These are phyloP conservation scores for Fimicolochytrium jonesii DNA, from an alignment of 192 early-diverging fungal species.

Conservation along the genomic window DNA sequence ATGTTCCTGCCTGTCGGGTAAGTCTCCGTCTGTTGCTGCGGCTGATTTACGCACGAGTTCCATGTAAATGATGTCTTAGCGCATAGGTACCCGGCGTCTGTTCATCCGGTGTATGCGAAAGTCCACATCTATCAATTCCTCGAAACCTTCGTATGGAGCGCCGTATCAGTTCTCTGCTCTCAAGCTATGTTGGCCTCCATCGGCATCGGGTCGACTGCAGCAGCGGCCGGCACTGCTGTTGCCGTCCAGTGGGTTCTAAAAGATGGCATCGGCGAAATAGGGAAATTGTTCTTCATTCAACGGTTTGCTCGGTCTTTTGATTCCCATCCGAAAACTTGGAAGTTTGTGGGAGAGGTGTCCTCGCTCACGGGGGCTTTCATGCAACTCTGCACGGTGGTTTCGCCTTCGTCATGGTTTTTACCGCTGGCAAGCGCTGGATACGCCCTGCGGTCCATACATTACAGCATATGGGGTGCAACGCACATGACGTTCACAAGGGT, in stretches of 20 bases:
- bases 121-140: constrained; percentile 58
- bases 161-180: constrained; percentile 61
- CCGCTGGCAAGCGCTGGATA: constrained; percentile 55
- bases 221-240: constrained; percentile 54
- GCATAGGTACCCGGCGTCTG: constrained; percentile 51
- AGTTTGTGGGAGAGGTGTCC: constrained; percentile 60
- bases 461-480: constrained; percentile 58
- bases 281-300: constrained; percentile 69
- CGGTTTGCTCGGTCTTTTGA: constrained; percentile 63
- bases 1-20: constrained; percentile 52
- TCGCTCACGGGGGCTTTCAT: constrained; percentile 52
- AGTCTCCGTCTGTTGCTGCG: constrained; percentile 10
- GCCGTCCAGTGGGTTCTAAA: constrained; percentile 70
- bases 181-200: constrained; percentile 64
- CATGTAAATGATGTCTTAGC: too few relatives aligned
- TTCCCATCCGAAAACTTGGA: constrained; percentile 71
- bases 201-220: constrained; percentile 49
- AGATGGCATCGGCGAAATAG: constrained; percentile 63
- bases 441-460: constrained; percentile 58
- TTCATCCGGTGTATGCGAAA: constrained; percentile 51
- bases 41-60: too few relatives aligned
- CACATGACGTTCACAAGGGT: constrained; percentile 72
- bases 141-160: constrained; percentile 60
- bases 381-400: constrained; percentile 55
- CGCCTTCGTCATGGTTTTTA: constrained; percentile 47